Evolutionary conservation across 2,329 filamentous ascomycete species (phyloP).

Genomic region (Xylaria sp.): DNA sequence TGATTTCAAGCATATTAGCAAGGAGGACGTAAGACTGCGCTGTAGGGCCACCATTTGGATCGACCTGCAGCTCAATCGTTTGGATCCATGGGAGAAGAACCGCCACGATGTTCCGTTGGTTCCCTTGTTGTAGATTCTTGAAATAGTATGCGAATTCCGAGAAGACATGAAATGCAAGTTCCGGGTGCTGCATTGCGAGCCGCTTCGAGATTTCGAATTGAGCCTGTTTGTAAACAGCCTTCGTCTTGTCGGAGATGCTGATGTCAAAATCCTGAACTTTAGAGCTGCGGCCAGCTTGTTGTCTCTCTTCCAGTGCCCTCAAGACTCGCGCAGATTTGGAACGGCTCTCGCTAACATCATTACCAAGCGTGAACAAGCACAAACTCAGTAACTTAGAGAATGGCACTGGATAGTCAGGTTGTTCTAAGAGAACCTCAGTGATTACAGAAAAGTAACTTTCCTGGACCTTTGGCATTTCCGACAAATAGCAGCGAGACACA

Average conservation of each 20-base stretch:
- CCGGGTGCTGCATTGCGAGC: conserved; percentile 86
- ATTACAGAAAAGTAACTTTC: conserved; percentile 97
- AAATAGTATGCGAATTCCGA: conserved; percentile 96
- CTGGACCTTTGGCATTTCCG: conserved; percentile 81
- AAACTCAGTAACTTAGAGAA: conserved; percentile 93
- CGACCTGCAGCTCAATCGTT: conserved; percentile 88
- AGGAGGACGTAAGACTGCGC: conserved; percentile 93
- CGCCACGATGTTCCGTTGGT: conserved; percentile 92
- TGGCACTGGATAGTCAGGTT: conserved; percentile 81
- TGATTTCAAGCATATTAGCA: conserved; percentile 95
- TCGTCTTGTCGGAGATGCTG: conserved; percentile 97
- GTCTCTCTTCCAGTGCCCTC: conserved; percentile 82
- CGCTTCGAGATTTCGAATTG: conserved; percentile 97
- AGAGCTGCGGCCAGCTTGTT: conserved; percentile 77
- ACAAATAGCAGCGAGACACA: conserved; percentile 88
- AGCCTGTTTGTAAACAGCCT: conserved; percentile 95
- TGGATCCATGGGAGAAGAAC: conserved; percentile 97
- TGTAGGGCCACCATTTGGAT: conserved; percentile 90
- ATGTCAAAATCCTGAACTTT: conserved; percentile 98
- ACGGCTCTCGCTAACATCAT: conserved; percentile 87
- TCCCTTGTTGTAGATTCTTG: conserved; percentile 81
- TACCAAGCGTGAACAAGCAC: conserved; percentile 91
- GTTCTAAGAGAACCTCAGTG: conserved; percentile 84
- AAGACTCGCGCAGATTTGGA: conserved; percentile 87
- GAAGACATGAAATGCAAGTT: conserved; percentile 91